These are phyloP conservation scores for Diplocarpon mali DNA, from an alignment of 2,329 filamentous ascomycete genomes.

Conservation along the genomic window DNA sequence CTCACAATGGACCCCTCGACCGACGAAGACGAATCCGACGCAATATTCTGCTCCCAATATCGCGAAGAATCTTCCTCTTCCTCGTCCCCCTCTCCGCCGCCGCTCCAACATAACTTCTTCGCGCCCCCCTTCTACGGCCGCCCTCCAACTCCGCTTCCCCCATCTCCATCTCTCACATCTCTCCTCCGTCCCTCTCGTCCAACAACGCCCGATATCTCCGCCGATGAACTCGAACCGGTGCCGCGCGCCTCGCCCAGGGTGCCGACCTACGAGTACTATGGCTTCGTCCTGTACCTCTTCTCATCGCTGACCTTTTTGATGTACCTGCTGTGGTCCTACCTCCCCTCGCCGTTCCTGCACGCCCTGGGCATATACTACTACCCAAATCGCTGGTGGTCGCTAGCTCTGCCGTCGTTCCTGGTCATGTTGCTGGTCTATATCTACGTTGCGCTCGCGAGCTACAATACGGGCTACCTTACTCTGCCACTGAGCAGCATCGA, in stretches of 20 bases:
- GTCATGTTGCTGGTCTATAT: conserved; percentile 86
- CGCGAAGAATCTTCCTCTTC: conserved; percentile 21
- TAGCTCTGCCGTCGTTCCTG: conserved; percentile 82
- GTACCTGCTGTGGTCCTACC: conserved; percentile 65
- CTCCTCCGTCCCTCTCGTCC: conserved; percentile 84
- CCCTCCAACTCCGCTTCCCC: conserved; percentile 87
- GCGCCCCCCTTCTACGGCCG: conserved; percentile 92
- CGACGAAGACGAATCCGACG: conserved; percentile 21
- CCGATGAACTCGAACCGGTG: conserved; percentile 68
- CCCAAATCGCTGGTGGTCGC: conserved; percentile 93
- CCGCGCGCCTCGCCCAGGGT: conserved; percentile 84
- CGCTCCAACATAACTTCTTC: conserved; percentile 39
- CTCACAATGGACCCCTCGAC: conserved; percentile 16
- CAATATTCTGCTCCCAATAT: conserved; percentile 22
- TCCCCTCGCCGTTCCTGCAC: conserved; percentile 84
- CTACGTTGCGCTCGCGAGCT: conserved; percentile 81
- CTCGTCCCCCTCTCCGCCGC: conserved; percentile 25
- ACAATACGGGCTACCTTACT: conserved; percentile 85
- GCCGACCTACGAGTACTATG: conserved; percentile 99
- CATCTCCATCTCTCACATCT: conserved; percentile 84
- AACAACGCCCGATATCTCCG: conserved; percentile 83
- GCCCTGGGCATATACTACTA: conserved; percentile 94
- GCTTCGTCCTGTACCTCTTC: conserved; percentile 91
- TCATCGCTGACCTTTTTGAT: conserved; percentile 69
- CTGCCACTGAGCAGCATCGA: conserved; percentile 69